Percentiles rank a stretch among this genome's conserved stretches.
Evolutionary conservation across 1,284 basidiomycete genomes (phyloP).

Genomic region (Uromyces viciae-fabae): DNA sequence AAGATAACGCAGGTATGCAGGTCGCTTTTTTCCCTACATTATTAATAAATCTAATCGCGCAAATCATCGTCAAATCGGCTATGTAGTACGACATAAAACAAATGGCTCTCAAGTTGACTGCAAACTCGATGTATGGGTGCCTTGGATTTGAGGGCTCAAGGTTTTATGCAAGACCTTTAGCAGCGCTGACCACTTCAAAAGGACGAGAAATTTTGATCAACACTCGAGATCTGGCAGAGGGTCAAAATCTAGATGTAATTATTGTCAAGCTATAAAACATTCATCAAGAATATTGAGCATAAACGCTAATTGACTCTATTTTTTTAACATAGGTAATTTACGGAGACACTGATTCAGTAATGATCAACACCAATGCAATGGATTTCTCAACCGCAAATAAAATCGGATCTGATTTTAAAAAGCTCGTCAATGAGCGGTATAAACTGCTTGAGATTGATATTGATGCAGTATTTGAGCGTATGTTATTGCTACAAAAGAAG

Average conservation of each 20-base stretch:
- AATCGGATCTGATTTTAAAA: slow-evolving; percentile 89
- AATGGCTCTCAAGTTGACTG: slow-evolving; percentile 92
- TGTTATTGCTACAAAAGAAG: slow-evolving; percentile 95
- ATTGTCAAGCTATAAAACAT: too few relatives aligned
- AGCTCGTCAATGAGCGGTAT: slow-evolving; percentile 91
- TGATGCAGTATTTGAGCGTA: slow-evolving; percentile 86
- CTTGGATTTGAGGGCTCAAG: slow-evolving; percentile 95
- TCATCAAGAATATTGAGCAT: too few relatives aligned
- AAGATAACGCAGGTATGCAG: slow-evolving; percentile 74
- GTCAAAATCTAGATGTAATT: slow-evolving; percentile 76
- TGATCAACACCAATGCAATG: slow-evolving; percentile 92
- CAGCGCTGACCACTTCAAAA: slow-evolving; percentile 94
- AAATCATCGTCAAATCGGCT: too few relatives aligned
- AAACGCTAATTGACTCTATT: neutral
- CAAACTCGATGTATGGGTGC: slow-evolving; percentile 99
- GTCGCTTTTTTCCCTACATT: neutral
- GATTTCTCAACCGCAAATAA: slow-evolving; percentile 82
- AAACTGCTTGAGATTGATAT: slow-evolving; percentile 94
- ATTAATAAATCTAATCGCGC: too few relatives aligned
- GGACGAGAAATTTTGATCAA: slow-evolving; percentile 95
- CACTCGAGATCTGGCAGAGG: slow-evolving; percentile 87
- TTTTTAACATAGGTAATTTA: slow-evolving; percentile 74
- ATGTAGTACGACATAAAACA: slow-evolving; percentile 90
- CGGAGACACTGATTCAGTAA: slow-evolving; percentile 97
- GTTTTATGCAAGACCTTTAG: slow-evolving; percentile 94